Evolutionary conservation across 2,329 filamentous ascomycete species (phyloP), one percentile per base, ranked within the genome.

Genomic region (Pseudocercospora pini-densiflorae): DNA sequence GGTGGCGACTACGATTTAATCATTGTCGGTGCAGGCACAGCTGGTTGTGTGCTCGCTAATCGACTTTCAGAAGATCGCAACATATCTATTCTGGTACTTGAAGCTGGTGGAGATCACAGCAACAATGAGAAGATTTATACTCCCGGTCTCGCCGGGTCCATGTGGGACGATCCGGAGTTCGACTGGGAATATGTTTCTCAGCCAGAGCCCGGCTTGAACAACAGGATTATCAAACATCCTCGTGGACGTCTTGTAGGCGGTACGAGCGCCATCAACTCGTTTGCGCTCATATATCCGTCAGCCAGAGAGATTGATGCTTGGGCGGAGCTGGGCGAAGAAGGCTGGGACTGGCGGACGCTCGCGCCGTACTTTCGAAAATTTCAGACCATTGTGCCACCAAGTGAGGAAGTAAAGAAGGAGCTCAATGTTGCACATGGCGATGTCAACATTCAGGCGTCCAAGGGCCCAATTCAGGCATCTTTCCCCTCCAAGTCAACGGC

Each of bases 171-270:
- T 59, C 62, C 65, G 4, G 62, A 69, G 7, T 68, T 67, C 47
- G 74, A 74, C 67, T 75, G 67, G 74, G 61, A 68, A 58, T 71
- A 70, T 68, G 21, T 63, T 59, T 61, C 70, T 24, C 53, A 71
- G 61, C 36, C 62, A 10, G 29, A 47, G 57, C 21, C 68, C 63
- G 63, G 59, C 19, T 21, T 71, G 12, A 62, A 70, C 62, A 59
- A 69, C 19, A 51, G 72, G 21, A 29, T n/a, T 2, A 69, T 75
- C n/a, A 49, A 61, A 12, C 66, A 72, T 9, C 74, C 76, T 5
- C 71, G 79, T n/a, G 80, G 79, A 3, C 77, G 76, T 55, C 72
- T 74, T 0, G 64, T 82, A 0, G 80, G 80, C n/a, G 81, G 81
- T 2, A 77, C 73, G 23, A 78, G 74, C 9, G 76, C 76, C 0